These are phyloP conservation scores for Fagopyrum homotropicum DNA, from an alignment of 148 eudicot genomes.

Conservation along the genomic window DNA sequence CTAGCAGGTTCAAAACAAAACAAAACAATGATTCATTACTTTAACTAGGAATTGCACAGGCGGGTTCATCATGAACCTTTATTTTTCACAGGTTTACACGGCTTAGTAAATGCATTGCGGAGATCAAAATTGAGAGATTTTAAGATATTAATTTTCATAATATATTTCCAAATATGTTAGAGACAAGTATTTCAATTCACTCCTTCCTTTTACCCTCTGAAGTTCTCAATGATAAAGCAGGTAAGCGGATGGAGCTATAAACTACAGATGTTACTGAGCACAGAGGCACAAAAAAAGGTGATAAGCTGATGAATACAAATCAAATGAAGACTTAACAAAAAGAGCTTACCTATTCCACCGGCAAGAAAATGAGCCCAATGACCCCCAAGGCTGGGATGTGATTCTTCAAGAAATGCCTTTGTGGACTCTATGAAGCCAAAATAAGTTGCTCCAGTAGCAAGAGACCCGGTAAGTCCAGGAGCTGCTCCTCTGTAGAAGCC, in stretches of 20 bases:
- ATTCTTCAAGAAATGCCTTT: constrained; percentile 76
- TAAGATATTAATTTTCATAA: neutral
- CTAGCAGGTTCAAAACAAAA: too few relatives aligned
- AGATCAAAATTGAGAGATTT: neutral
- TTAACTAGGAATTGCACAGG: neutral
- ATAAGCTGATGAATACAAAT: neutral
- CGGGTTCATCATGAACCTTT: too few relatives aligned
- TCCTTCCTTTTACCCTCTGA: neutral
- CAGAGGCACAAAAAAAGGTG: neutral
- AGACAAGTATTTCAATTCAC: too few relatives aligned
- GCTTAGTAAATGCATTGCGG: too few relatives aligned
- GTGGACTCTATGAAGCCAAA: constrained; percentile 95
- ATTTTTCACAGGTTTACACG: too few relatives aligned
- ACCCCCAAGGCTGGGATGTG: constrained; percentile 70
- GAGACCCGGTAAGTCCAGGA: constrained; percentile 86
- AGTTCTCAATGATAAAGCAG: too few relatives aligned
- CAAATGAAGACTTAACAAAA: neutral
- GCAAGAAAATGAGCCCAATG: constrained; percentile 93
- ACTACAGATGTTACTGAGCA: too few relatives aligned
- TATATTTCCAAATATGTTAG: neutral
- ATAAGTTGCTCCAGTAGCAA: constrained; percentile 91
- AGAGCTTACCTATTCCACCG: constrained; percentile 70
- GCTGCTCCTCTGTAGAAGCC: constrained; percentile 86
- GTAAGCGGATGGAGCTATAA: too few relatives aligned
- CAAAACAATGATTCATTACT: too few relatives aligned